These are phyloP conservation scores for Phytopythium mirpurense DNA, from an alignment of 352 stramenopile species.

Conservation along the genomic window DNA sequence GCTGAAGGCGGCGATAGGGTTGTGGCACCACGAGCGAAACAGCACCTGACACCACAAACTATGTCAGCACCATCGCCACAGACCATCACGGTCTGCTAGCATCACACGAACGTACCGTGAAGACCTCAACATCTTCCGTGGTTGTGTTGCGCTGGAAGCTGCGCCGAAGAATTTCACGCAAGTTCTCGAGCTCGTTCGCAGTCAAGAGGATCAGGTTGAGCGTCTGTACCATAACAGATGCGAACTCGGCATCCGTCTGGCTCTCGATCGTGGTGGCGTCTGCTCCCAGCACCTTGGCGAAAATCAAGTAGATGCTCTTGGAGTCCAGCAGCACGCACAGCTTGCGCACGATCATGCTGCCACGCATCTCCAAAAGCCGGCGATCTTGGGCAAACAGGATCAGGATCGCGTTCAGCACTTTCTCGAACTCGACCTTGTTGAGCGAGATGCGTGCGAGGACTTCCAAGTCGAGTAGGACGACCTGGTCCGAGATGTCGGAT, in stretches of 20 bases:
- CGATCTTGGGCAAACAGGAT: constrained; percentile 91
- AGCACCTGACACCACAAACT: constrained; percentile 40
- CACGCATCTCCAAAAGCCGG: constrained; percentile 89
- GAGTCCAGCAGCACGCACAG: constrained; percentile 97
- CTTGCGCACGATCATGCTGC: constrained; percentile 98
- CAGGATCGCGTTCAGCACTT: constrained; percentile 93
- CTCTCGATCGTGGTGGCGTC: constrained; percentile 41
- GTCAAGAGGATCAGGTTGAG: constrained; percentile 99
- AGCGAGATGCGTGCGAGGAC: constrained; percentile 94
- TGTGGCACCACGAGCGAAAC: constrained; percentile 96
- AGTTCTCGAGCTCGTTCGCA: constrained; percentile 93
- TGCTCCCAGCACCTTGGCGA: constrained; percentile 93
- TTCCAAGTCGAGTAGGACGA: constrained; percentile 96
- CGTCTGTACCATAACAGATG: constrained; percentile 98
- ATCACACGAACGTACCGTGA: constrained; percentile 38
- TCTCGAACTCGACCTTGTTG: constrained; percentile 91
- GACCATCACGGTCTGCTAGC: no score
- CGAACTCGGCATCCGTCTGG: constrained; percentile 90
- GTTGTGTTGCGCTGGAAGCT: constrained; percentile 70
- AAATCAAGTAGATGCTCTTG: constrained; percentile 97
- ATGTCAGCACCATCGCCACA: no score
- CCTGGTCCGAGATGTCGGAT: constrained; percentile 93
- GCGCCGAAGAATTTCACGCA: constrained; percentile 71
- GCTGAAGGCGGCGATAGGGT: constrained; percentile 95
- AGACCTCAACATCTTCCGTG: constrained; percentile 76